These are phyloP conservation scores for Pleoardoris graminearum DNA, from an alignment of 2,329 filamentous ascomycete species.

Conservation along the genomic window DNA sequence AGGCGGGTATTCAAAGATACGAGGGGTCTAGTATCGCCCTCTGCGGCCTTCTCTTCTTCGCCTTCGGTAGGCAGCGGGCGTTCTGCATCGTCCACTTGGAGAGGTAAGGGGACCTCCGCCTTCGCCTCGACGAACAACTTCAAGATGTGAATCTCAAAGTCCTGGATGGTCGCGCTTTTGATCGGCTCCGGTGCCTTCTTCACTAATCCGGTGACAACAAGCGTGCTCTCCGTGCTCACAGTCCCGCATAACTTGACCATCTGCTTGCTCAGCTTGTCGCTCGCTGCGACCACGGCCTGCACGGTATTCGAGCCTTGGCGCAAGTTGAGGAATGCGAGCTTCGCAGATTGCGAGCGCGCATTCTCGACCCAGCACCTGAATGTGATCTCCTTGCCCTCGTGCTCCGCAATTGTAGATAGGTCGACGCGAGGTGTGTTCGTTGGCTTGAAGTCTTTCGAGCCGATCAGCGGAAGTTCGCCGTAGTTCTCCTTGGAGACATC, in stretches of 20 bases:
- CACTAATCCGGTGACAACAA: conserved; percentile 78
- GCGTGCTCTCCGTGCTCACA: conserved; percentile 78
- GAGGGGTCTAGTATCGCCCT: conserved; percentile 63
- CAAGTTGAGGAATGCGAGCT: conserved; percentile 88
- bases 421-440: conserved; percentile 60
- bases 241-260: conserved; percentile 92
- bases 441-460: conserved; percentile 56
- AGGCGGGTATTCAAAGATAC: conserved; percentile 83
- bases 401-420: conserved; percentile 52
- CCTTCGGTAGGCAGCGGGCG: conserved; percentile 53
- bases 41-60: conserved; percentile 55
- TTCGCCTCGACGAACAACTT: conserved; percentile 79
- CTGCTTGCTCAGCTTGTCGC: conserved; percentile 68
- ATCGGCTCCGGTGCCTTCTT: conserved; percentile 84
- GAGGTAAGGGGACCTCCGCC: conserved; percentile 62
- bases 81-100: conserved; percentile 60
- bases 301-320: conserved; percentile 75
- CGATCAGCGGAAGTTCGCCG: conserved; percentile 66
- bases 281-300: conserved; percentile 75
- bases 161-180: conserved; percentile 79
- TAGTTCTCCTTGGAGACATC: conserved; percentile 77
- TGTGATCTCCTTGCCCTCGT: conserved; percentile 59
- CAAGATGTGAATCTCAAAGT: conserved; percentile 83
- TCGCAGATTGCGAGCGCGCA: conserved; percentile 82
- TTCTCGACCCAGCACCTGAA: conserved; percentile 86